Evolutionary conservation across 805 yeast species (phyloP).

Genomic region (Monosporozyma yasuniensis): DNA sequence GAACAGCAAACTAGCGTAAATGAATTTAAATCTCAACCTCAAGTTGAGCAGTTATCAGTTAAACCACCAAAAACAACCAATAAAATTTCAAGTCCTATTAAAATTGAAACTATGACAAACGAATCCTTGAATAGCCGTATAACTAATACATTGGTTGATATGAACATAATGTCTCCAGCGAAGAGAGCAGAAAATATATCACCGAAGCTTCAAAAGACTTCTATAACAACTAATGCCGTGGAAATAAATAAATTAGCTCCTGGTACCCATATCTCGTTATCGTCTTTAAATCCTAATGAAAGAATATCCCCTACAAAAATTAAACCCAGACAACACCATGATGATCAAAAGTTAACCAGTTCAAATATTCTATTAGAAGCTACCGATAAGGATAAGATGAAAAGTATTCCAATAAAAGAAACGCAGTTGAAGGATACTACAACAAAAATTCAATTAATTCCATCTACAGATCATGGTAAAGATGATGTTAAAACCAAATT

Average conservation of each 20-base stretch:
- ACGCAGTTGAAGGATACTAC: background rate
- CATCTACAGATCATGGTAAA: conserved; percentile 17
- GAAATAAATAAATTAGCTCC: background rate
- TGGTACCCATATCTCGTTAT: background rate
- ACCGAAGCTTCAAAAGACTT: background rate
- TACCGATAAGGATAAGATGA: background rate
- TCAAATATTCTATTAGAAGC: background rate
- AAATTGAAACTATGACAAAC: background rate
- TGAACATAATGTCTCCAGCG: background rate
- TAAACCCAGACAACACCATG: background rate
- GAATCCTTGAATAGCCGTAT: background rate
- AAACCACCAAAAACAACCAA: background rate
- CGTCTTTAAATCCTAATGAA: background rate
- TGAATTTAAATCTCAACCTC: too few relatives aligned
- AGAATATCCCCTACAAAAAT: background rate
- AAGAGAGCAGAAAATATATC: background rate
- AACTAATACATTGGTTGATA: background rate
- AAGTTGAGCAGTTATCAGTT: background rate
- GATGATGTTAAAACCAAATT: conserved; percentile 24
- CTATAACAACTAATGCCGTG: background rate
- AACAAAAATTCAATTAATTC: conserved; percentile 21
- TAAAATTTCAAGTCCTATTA: background rate
- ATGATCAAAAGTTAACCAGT: background rate
- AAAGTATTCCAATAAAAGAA: background rate
- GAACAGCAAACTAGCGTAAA: background rate